Evolutionary conservation across 192 early-diverging fungal species (phyloP).

Genomic region (Helicostylum pulchrum): DNA sequence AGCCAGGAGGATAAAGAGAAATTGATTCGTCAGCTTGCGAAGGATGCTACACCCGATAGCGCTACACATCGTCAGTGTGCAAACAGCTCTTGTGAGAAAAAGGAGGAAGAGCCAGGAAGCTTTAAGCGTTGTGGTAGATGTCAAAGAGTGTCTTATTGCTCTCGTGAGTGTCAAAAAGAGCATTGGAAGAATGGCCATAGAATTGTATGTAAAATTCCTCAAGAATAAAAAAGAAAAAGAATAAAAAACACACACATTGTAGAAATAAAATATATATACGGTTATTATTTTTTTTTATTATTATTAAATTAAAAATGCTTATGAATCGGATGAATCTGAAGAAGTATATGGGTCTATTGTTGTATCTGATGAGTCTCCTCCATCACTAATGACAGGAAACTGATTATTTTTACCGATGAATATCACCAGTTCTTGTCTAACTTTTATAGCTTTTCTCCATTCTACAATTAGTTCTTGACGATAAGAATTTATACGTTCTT

Average conservation of each 20-base stretch:
- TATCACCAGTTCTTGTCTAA: constrained; percentile 1
- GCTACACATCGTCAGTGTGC: constrained; percentile 34
- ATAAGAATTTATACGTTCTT: constrained; percentile 18
- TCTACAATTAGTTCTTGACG: constrained; percentile 15
- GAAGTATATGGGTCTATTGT: background rate
- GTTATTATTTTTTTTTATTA: too few relatives aligned
- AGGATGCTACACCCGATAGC: constrained; percentile 28
- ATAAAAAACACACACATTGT: background rate
- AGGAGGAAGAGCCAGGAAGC: constrained; percentile 38
- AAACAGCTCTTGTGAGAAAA: constrained; percentile 39
- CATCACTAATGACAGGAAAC: background rate
- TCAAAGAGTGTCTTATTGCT: constrained; percentile 49
- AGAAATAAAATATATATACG: constrained; percentile 6
- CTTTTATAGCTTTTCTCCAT: constrained; percentile 18
- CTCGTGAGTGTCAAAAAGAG: constrained; percentile 48
- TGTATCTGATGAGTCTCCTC: background rate
- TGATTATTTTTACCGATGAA: background rate
- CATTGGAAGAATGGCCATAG: constrained; percentile 53
- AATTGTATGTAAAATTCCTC: constrained; percentile 26
- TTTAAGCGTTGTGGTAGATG: constrained; percentile 49
- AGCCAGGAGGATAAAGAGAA: constrained; percentile 26
- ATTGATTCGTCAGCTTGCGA: constrained; percentile 28
- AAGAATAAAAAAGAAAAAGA: constrained; percentile 6
- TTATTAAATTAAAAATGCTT: background rate
- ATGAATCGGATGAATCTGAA: background rate